These are phyloP conservation scores for Trichophyton rubrum DNA, from an alignment of 2,329 filamentous ascomycete species.

Conservation along the genomic window DNA sequence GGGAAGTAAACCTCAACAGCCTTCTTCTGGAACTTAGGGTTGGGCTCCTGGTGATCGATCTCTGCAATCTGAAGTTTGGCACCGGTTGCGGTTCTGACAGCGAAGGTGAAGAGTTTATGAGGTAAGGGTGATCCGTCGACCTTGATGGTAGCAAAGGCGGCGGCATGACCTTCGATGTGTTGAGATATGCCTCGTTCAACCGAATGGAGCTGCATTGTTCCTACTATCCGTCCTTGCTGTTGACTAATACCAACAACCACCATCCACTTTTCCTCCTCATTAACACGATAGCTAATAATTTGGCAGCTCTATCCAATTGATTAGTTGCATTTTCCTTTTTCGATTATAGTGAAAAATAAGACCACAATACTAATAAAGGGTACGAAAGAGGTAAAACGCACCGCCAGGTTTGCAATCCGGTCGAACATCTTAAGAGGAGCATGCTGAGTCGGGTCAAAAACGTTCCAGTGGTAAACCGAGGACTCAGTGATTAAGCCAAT, in stretches of 20 bases:
- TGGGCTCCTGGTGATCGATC: slow-evolving; percentile 82
- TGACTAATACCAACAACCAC: slow-evolving; percentile 92
- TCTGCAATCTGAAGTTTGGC: slow-evolving; percentile 97
- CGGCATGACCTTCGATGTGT: slow-evolving; percentile 92
- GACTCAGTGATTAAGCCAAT: slow-evolving; percentile 84
- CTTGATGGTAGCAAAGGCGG: slow-evolving; percentile 79
- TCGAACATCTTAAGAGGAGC: slow-evolving; percentile 86
- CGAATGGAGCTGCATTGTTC: slow-evolving; percentile 94
- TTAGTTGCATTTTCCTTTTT: background rate
- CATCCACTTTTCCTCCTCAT: slow-evolving; percentile 95
- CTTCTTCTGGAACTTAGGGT: slow-evolving; percentile 86
- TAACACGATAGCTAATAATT: slow-evolving; percentile 99
- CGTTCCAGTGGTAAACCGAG: slow-evolving; percentile 94
- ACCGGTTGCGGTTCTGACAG: slow-evolving; percentile 74
- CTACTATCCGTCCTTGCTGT: slow-evolving; percentile 83
- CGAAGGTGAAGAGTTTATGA: slow-evolving; percentile 94
- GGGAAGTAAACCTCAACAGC: slow-evolving; percentile 97
- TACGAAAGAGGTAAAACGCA: slow-evolving; percentile 39
- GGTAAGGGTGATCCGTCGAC: slow-evolving; percentile 80
- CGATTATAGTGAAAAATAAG: background rate
- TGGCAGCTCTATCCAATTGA: slow-evolving; percentile 58
- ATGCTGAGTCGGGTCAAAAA: slow-evolving; percentile 70
- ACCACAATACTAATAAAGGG: background rate
- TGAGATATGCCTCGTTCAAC: slow-evolving; percentile 94
- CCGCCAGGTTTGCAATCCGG: slow-evolving; percentile 76